A percentile compares a stretch with the other conserved stretches of the same genome.
Conservation (phyloP, 495 filamentous ascomycete genomes). For the Aspergillus heteromorphus region DNA sequence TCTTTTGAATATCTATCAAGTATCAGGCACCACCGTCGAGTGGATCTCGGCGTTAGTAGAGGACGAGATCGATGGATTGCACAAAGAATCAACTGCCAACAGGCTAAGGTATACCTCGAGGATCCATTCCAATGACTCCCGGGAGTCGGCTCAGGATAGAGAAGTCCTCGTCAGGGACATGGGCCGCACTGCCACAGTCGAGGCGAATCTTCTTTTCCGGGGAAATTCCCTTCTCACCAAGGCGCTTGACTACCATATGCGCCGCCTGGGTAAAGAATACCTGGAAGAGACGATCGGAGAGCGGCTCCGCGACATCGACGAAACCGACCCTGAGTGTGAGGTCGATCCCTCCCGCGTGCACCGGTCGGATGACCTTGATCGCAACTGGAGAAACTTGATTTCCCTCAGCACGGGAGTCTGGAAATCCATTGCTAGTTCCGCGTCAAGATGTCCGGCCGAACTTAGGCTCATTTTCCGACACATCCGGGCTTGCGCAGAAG, state of each 20-base stretch:
- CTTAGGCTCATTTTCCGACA: conserved; percentile 85
- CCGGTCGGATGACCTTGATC: conserved; percentile 65
- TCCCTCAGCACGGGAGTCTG: conserved; percentile 75
- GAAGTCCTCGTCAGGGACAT: conserved; percentile 57
- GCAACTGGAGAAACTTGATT: conserved; percentile 80
- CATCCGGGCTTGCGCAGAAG: conserved; percentile 88
- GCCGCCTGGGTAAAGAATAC: conserved; percentile 88
- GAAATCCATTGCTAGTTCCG: conserved; percentile 71
- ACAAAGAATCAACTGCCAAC: conserved; percentile 64
- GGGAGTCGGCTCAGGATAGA: conserved; percentile 55
- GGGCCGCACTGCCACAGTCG: conserved; percentile 53
- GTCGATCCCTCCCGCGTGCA: conserved; percentile 76
- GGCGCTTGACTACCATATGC: conserved; percentile 91
- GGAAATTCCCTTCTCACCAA: conserved; percentile 95
- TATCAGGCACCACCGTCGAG: conserved; percentile 78
- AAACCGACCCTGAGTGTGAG: conserved; percentile 85
- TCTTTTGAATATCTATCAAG: conserved; percentile 92
- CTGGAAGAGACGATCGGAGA: conserved; percentile 82
- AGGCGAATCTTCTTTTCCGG: conserved; percentile 92
- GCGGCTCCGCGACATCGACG: conserved; percentile 79
- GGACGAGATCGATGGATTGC: conserved; percentile 91
- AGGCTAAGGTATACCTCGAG: conserved; percentile 70
- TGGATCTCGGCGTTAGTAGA: conserved; percentile 94
- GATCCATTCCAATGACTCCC: conserved; percentile 74
- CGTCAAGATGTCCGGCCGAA: conserved; percentile 72